These are phyloP conservation scores for Diospyros lotus DNA, from an alignment of 148 eudicot genomes.

Conservation along the genomic window DNA sequence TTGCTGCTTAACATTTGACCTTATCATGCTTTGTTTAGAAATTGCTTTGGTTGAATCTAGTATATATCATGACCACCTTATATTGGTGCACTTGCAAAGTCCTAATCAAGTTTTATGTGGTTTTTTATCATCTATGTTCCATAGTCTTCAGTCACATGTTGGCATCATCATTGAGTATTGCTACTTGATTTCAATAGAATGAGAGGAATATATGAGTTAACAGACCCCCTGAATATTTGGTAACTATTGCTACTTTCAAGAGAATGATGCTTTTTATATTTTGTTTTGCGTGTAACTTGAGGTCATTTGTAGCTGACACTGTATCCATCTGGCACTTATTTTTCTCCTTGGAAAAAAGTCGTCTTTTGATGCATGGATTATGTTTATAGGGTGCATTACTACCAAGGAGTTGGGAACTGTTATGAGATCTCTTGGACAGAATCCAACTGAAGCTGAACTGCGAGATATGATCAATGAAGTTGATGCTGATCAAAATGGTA, in stretches of 20 bases:
- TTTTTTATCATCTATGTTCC: background rate
- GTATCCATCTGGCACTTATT: background rate
- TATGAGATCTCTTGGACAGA: background rate
- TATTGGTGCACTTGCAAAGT: no score
- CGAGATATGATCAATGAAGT: background rate
- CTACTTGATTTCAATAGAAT: background rate
- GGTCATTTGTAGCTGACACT: no score
- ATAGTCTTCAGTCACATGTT: background rate
- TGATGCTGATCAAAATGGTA: constrained; percentile 1
- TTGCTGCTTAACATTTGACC: no score
- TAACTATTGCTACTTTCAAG: no score
- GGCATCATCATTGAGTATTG: background rate
- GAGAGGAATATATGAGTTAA: no score
- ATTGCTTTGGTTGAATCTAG: no score
- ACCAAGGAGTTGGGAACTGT: background rate
- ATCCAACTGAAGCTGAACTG: no score
- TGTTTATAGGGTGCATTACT: background rate
- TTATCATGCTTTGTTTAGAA: no score
- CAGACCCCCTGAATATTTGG: background rate
- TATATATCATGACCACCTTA: no score
- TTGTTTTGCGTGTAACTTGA: no score
- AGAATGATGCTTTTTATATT: no score
- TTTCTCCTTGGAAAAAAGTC: background rate
- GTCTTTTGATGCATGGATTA: background rate
- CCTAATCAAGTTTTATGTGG: background rate